Conservation (phyloP, 164 flowering plant species). For the Nymphaea thermarum region DNA sequence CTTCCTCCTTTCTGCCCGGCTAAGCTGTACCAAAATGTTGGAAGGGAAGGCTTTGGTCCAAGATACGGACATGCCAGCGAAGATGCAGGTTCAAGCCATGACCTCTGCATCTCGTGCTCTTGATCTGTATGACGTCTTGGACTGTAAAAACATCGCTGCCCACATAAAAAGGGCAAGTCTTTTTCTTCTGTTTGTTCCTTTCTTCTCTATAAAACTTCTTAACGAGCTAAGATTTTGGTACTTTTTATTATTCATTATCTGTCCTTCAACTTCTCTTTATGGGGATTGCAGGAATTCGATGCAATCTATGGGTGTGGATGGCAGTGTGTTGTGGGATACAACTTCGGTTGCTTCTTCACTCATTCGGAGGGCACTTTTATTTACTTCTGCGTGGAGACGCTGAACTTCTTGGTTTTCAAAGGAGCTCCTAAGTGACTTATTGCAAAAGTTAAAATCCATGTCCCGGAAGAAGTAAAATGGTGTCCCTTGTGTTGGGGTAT, state of each 20-base stretch:
- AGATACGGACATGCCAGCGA: slow-evolving; percentile 86
- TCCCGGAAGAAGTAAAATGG: no score
- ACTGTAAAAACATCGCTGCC: slow-evolving; percentile 71
- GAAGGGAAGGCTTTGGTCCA: slow-evolving; percentile 82
- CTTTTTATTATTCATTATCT: no score
- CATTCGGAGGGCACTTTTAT: slow-evolving; percentile 74
- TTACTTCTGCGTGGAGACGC: slow-evolving; percentile 64
- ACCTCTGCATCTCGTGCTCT: slow-evolving; percentile 70
- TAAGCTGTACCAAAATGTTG: slow-evolving; percentile 35
- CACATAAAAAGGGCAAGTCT: slow-evolving; percentile 66
- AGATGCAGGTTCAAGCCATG: slow-evolving; percentile 91
- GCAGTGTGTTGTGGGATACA: slow-evolving; percentile 92
- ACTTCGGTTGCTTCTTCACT: slow-evolving; percentile 80
- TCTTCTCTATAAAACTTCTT: neutral
- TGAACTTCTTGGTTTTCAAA: slow-evolving; percentile 82
- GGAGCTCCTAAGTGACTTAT: slow-evolving; percentile 19
- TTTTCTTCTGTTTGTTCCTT: no score
- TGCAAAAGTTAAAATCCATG: neutral
- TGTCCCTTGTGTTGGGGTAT: no score
- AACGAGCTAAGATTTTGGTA: neutral
- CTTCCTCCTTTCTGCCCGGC: neutral
- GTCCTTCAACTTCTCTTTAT: no score
- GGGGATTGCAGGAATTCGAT: slow-evolving; percentile 53
- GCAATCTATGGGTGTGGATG: slow-evolving; percentile 61
- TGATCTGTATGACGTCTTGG: slow-evolving; percentile 72